A percentile compares a stretch with the other conserved stretches of the same genome.
phyloP scores from a whole-genome alignment of 257 asterid genomes.

The Solanum medicagineum region DNA sequence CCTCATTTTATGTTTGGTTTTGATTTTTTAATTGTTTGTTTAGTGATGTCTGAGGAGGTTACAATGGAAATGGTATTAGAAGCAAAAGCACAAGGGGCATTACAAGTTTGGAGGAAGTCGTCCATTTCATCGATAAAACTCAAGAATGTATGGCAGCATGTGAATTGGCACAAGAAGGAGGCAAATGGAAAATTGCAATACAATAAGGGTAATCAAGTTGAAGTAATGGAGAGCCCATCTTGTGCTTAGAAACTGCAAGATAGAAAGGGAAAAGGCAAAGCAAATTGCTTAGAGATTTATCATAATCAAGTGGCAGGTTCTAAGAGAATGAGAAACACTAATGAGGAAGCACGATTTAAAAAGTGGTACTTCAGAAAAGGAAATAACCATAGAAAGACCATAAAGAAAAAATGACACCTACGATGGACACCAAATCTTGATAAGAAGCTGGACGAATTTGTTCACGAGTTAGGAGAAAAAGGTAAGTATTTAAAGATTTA shows the following conservation, averaged over 20 bases:
- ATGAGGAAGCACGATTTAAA: background rate
- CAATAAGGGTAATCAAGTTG: background rate
- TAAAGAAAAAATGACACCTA: background rate
- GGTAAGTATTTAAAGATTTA: background rate
- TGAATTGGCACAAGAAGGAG: conserved; percentile 2
- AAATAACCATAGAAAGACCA: background rate
- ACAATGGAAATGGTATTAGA: conserved; percentile 13
- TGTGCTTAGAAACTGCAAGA: background rate
- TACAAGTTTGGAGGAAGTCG: conserved; percentile 21
- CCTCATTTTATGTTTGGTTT: background rate
- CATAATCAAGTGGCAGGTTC: no score
- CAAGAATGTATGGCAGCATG: conserved; percentile 27
- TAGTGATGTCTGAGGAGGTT: conserved; percentile 18
- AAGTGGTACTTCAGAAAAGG: background rate
- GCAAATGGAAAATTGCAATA: background rate
- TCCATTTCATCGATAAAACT: conserved; percentile 18
- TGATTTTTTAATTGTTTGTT: background rate
- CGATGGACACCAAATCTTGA: background rate
- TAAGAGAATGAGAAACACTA: background rate
- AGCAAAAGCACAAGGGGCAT: conserved; percentile 25
- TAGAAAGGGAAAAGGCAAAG: background rate
- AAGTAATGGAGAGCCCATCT: background rate
- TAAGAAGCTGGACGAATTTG: background rate
- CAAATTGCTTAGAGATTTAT: background rate
- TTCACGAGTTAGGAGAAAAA: background rate